Conservation (phyloP, 805 yeast species). For the Candida lessepsii region DNA sequence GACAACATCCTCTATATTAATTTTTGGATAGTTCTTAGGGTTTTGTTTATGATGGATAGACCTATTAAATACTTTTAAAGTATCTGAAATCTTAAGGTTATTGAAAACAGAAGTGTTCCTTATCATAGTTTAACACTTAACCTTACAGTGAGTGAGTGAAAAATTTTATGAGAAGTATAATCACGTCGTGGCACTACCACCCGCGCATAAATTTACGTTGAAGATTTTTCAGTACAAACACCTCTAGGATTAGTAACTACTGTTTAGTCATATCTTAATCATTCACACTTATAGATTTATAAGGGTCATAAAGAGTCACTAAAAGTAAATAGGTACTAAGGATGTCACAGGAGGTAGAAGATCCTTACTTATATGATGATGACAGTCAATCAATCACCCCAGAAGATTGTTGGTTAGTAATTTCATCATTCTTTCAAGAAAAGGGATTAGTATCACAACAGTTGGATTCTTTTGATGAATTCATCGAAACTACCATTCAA, state of each 20-base stretch:
- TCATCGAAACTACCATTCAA: slow-evolving; percentile 93
- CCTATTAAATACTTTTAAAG: slow-evolving; percentile 16
- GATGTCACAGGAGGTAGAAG: slow-evolving; percentile 32
- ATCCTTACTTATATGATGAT: slow-evolving; percentile 72
- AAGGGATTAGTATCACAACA: slow-evolving; percentile 98
- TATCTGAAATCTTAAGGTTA: too few relatives aligned
- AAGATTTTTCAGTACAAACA: slow-evolving; percentile 4
- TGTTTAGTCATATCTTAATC: slow-evolving; percentile 2
- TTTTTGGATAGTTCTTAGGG: slow-evolving; percentile 37
- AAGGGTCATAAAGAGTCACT: too few relatives aligned
- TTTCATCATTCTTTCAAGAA: slow-evolving; percentile 91
- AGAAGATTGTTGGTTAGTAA: slow-evolving; percentile 99
- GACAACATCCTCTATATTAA: slow-evolving; percentile 37
- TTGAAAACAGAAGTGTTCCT: neutral
- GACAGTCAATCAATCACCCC: slow-evolving; percentile 72
- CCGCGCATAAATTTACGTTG: slow-evolving; percentile 6
- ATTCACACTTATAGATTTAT: too few relatives aligned
- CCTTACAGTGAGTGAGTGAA: neutral
- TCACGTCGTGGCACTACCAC: slow-evolving; percentile 6
- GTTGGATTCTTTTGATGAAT: slow-evolving; percentile 96
- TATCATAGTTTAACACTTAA: slow-evolving; percentile 1
- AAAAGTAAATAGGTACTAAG: too few relatives aligned
- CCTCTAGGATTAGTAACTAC: slow-evolving; percentile 5
- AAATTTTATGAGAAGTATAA: slow-evolving; percentile 1
- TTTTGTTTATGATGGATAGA: slow-evolving; percentile 30